phyloP scores from a whole-genome alignment of 768 basidiomycete species.

The Chlorophyllum brunneum region DNA sequence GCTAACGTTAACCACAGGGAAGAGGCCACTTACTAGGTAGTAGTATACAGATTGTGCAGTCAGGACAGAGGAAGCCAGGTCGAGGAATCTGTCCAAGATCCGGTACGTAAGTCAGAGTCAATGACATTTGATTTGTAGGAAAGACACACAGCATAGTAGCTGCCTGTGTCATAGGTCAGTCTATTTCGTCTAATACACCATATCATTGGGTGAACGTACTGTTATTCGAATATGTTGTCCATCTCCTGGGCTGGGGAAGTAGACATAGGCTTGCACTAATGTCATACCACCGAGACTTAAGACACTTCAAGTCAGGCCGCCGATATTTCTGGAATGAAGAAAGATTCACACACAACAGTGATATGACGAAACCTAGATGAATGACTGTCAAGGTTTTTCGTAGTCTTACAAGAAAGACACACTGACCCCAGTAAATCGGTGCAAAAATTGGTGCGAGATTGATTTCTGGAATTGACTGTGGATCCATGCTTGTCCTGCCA shows the following conservation, averaged over 20 bases:
- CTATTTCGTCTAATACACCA: not conserved
- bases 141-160: constrained; percentile 23
- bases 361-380: constrained; percentile 23
- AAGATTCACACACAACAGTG: constrained; percentile 20
- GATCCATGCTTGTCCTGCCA: no score
- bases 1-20: not conserved
- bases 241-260: constrained; percentile 31
- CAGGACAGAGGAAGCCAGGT: constrained; percentile 34
- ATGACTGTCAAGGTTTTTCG: not conserved
- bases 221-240: constrained; percentile 22
- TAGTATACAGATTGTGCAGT: constrained; percentile 42
- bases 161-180: constrained; percentile 17
- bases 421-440: constrained; percentile 31
- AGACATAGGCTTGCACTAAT: constrained; percentile 37
- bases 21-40: constrained; percentile 30
- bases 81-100: constrained; percentile 24
- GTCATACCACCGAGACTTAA: constrained; percentile 35
- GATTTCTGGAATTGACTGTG: constrained; percentile 10
- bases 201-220: constrained; percentile 19
- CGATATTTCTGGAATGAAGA: not conserved
- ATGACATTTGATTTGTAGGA: not conserved
- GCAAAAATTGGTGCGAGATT: constrained; percentile 24
- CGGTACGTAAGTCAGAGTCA: not conserved
- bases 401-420: not conserved
- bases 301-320: not conserved